A percentile compares a stretch with the other conserved stretches of the same genome.
Conservation (phyloP, 108 stramenopile genomes). For the Cyclotella atomus region DNA sequence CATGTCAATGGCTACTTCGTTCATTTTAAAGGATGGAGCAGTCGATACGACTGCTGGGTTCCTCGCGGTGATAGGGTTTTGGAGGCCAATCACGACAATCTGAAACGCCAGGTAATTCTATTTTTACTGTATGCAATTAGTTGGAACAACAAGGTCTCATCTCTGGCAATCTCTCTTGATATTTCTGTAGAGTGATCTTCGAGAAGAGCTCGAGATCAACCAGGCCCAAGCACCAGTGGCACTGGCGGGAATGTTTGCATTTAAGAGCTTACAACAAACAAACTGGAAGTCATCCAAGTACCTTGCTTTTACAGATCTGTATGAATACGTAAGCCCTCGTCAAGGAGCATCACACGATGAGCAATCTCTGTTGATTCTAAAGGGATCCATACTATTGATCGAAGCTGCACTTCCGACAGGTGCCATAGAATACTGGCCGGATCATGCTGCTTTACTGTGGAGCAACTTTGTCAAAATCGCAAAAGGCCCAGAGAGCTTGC, state of each 20-base stretch:
- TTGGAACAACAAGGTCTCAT: no score
- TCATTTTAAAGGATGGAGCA: constrained; percentile 83
- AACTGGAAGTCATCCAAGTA: constrained; percentile 60
- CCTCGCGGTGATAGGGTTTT: constrained; percentile 64
- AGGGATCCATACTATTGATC: constrained; percentile 78
- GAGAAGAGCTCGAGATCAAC: constrained; percentile 42
- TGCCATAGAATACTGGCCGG: constrained; percentile 70
- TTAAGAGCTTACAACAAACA: constrained; percentile 50
- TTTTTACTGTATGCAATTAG: no score
- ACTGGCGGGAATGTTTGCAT: constrained; percentile 61
- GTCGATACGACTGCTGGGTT: constrained; percentile 88
- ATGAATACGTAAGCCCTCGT: constrained; percentile 41
- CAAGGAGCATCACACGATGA: constrained; percentile 58
- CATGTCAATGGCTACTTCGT: constrained; percentile 72
- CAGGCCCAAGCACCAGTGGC: constrained; percentile 48
- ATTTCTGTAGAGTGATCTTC: constrained; percentile 54
- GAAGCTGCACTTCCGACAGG: constrained; percentile 84
- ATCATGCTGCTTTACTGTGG: constrained; percentile 67
- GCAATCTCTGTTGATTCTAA: constrained; percentile 59
- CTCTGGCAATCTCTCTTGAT: neutral
- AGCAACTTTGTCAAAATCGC: constrained; percentile 60
- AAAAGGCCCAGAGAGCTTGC: constrained; percentile 64
- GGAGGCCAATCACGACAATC: constrained; percentile 70
- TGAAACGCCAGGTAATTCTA: constrained; percentile 47
- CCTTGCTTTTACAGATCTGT: constrained; percentile 59